Evolutionary conservation across 2,329 filamentous ascomycete species (phyloP), one percentile per base, ranked within the genome.

Genomic region (Colletotrichum viniferum): DNA sequence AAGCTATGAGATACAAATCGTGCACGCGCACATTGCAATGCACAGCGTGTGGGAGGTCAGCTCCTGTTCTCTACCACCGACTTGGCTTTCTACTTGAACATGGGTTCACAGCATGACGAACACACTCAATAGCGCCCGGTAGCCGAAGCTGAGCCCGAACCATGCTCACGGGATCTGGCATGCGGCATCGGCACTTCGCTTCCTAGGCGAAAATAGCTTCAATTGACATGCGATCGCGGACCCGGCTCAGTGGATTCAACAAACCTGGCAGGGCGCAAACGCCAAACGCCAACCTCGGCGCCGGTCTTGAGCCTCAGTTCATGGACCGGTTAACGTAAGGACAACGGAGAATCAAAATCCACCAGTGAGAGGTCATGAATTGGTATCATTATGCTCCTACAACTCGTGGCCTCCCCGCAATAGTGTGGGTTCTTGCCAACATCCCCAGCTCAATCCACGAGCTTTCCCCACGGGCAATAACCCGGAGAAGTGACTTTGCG

Each of bases 391-490:
- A 24, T 21, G 24, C 12, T n/a, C 48, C 8, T 36, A 9, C 32
- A 65, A 30, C 3, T 34, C 13, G 34, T 24, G 62, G n/a, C 14
- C 18, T 5, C 52, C 55, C 71, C 67, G 48, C 60, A 43, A 63
- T n/a, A n/a, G n/a, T 34, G 34, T 71, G 61, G 52, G 26, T 36
- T 68, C 5, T 4, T 12, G 36, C 6, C 68, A 68, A 36, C 68
- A 67, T 52, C 68, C 58, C 61, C 68, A 18, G 38, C 69, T 14
- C 62, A 52, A 61, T 55, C 28, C 68, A 43, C 62, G 38, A 52
- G 18, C 36, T 21, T 71, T 58, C 73, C 62, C 69, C 73, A 58
- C 62, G 69, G 73, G 69, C 69, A 75, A 58, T 58, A 75, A 67
- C 36, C 73, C 69, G 69, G 73, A 74, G 62, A 58, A 62, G 30